Evolutionary conservation across 169 alveolate species (phyloP).

Genomic region (Nephromyces sp.): DNA sequence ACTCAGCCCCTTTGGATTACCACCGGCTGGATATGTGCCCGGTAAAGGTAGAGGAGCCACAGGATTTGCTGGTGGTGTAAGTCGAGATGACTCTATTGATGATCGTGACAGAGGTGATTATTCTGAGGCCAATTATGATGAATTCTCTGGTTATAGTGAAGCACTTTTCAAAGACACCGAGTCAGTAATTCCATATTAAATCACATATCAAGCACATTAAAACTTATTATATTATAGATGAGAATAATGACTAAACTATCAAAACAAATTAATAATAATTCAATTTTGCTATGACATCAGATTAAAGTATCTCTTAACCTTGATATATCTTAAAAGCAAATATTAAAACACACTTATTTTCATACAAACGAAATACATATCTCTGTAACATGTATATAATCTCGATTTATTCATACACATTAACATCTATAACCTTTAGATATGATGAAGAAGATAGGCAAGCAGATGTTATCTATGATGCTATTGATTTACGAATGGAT

Average conservation of each 20-base stretch:
- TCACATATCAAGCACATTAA: background rate
- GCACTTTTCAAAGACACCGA: slow-evolving; percentile 35
- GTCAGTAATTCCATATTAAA: background rate
- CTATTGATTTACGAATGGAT: slow-evolving; percentile 78
- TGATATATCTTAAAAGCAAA: background rate
- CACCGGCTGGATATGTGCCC: slow-evolving; percentile 57
- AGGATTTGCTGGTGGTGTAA: slow-evolving; percentile 86
- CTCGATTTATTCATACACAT: no score
- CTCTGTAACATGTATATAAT: background rate
- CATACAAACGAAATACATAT: background rate
- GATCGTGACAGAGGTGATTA: slow-evolving; percentile 69
- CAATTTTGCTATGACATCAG: background rate
- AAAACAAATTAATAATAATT: background rate
- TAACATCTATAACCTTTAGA: no score
- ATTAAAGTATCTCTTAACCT: background rate
- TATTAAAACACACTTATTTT: background rate
- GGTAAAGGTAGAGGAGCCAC: slow-evolving; percentile 67
- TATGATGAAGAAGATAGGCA: slow-evolving; percentile 86
- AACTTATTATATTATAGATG: background rate
- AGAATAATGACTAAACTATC: background rate
- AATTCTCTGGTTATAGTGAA: slow-evolving; percentile 77
- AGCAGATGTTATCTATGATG: slow-evolving; percentile 81
- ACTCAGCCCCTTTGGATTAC: slow-evolving; percentile 36
- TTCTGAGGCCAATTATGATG: slow-evolving; percentile 79
- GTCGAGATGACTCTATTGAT: slow-evolving; percentile 83